phyloP scores from a whole-genome alignment of 176 grass and related monocot genomes.

The Olyra latifolia region DNA sequence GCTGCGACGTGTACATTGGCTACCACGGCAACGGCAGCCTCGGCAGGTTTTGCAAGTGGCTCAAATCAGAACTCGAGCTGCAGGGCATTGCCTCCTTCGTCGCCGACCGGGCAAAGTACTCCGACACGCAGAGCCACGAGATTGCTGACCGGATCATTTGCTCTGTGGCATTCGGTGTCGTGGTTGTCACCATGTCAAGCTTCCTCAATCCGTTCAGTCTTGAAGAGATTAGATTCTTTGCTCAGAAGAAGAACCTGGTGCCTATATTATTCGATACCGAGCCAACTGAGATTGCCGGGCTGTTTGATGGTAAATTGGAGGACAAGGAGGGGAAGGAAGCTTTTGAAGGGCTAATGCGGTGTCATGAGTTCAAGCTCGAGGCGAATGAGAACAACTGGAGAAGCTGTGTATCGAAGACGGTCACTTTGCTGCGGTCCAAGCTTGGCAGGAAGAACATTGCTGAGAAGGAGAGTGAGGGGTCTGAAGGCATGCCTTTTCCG shows the following conservation, averaged over 20 bases:
- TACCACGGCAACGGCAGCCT: conserved; percentile 86
- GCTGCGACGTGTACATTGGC: conserved; percentile 94
- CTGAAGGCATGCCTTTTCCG: conserved; percentile 65
- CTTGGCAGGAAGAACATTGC: conserved; percentile 85
- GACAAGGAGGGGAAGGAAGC: conserved; percentile 91
- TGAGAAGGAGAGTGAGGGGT: conserved; percentile 58
- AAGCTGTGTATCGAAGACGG: conserved; percentile 67
- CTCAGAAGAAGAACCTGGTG: conserved; percentile 96
- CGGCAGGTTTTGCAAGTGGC: conserved; percentile 89
- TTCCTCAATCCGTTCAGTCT: conserved; percentile 85
- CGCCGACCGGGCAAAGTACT: conserved; percentile 84
- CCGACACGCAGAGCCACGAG: conserved; percentile 85
- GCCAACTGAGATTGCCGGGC: conserved; percentile 55
- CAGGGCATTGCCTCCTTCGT: conserved; percentile 96
- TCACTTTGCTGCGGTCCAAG: conserved; percentile 61
- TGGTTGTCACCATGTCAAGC: conserved; percentile 79
- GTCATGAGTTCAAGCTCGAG: conserved; percentile 87
- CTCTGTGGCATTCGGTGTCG: conserved; percentile 70
- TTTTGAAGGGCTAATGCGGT: conserved; percentile 77
- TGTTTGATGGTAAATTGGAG: conserved; percentile 76
- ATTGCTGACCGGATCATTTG: conserved; percentile 92
- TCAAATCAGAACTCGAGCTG: conserved; percentile 91
- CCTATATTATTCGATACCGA: conserved; percentile 82
- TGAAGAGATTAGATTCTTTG: conserved; percentile 94
- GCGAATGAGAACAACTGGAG: conserved; percentile 87